phyloP scores from a whole-genome alignment of 768 basidiomycete species.

The Roridomyces roridus region DNA sequence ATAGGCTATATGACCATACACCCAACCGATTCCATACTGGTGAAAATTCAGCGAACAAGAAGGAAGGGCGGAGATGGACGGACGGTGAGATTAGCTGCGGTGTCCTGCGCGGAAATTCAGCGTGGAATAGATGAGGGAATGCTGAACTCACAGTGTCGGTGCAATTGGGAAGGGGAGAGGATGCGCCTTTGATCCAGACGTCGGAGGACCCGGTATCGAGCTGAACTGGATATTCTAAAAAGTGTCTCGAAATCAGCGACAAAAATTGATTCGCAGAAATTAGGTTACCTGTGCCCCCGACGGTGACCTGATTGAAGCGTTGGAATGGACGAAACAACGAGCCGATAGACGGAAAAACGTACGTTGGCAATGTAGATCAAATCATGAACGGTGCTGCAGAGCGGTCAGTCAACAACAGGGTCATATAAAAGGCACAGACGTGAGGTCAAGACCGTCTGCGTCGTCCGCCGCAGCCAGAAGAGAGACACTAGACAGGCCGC shows the following conservation, averaged over 20 bases:
- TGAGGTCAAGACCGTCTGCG: conserved; percentile 47
- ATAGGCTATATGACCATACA: conserved; percentile 66
- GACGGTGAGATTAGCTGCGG: conserved; percentile 69
- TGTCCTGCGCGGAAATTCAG: conserved; percentile 37
- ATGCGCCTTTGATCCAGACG: conserved; percentile 67
- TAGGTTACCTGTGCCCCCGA: conserved; percentile 61
- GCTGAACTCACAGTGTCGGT: conserved; percentile 49
- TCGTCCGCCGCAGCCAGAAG: conserved; percentile 38
- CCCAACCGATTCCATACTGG: conserved; percentile 87
- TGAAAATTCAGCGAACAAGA: neutral
- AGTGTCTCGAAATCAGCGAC: no score
- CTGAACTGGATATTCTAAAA: conserved; percentile 72
- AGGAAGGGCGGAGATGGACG: conserved; percentile 26
- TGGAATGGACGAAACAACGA: conserved; percentile 7
- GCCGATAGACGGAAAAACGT: conserved; percentile 32
- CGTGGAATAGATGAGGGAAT: conserved; percentile 5
- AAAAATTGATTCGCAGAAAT: no score
- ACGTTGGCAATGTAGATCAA: conserved; percentile 83
- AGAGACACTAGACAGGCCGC: conserved; percentile 37
- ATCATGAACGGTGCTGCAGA: conserved; percentile 70
- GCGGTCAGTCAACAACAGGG: conserved; percentile 21
- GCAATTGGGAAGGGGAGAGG: conserved; percentile 54
- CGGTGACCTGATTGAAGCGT: conserved; percentile 55
- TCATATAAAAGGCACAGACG: conserved; percentile 38
- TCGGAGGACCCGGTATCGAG: conserved; percentile 88